These are phyloP conservation scores for Actinomucor elegans DNA, from an alignment of 371 early-diverging fungal species.

Conservation along the genomic window DNA sequence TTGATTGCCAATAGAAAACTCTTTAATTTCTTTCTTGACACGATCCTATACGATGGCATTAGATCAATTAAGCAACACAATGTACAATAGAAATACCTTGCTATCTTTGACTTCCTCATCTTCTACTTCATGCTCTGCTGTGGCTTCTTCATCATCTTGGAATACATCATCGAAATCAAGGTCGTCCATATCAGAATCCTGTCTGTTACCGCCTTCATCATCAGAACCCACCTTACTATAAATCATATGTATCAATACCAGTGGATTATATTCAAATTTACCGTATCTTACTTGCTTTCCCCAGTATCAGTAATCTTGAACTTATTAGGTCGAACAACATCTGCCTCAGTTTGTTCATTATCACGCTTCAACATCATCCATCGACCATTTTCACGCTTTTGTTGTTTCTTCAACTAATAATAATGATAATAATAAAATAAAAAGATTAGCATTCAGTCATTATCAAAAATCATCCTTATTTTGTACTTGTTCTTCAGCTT, in stretches of 20 bases:
- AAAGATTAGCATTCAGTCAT: too few species aligned
- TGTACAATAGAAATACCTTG: constrained; percentile 21
- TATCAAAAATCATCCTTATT: too few species aligned
- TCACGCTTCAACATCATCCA: constrained; percentile 74
- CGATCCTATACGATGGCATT: constrained; percentile 23
- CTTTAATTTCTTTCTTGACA: constrained; percentile 42
- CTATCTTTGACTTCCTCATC: constrained; percentile 64
- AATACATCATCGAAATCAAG: constrained; percentile 54
- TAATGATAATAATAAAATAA: background rate
- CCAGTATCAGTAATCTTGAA: constrained; percentile 37
- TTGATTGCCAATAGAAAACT: constrained; percentile 27
- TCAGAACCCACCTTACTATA: constrained; percentile 23
- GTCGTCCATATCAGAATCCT: constrained; percentile 53
- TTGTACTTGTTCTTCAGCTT: constrained; percentile 88
- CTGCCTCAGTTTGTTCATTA: constrained; percentile 13
- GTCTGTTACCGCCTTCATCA: constrained; percentile 24
- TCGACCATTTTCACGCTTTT: constrained; percentile 60
- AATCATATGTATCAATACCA: too few species aligned
- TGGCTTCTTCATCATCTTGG: constrained; percentile 80
- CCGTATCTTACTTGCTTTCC: too few species aligned
- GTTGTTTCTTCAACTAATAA: constrained; percentile 46
- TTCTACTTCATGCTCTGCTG: constrained; percentile 65
- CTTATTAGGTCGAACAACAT: constrained; percentile 9
- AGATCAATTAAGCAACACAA: background rate
- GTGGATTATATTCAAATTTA: too few species aligned